Base-by-base conservation (phyloP, 495 filamentous ascomycete species). In the Barbatosphaeria neglecta region DNA sequence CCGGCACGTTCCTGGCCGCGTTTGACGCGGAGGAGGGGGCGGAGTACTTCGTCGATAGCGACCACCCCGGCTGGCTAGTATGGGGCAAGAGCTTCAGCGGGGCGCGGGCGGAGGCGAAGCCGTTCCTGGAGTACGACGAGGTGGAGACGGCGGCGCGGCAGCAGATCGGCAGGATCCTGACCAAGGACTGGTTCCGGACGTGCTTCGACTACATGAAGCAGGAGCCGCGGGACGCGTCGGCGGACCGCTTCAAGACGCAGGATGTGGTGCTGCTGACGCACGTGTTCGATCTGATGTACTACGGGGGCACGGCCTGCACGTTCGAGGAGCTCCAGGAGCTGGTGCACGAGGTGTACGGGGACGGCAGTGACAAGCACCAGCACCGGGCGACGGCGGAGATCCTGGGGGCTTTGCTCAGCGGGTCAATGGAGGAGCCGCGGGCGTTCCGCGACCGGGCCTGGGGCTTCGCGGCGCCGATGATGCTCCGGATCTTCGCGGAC, bases 281-380 rank as follows among this genome's bases (percentile, higher is more conserved):
- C 58, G 77, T 84, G 7, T 94, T 99, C 54, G 87, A 94, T 51
- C 73, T 97, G 28, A 81, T 96, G 68, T 70, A 86, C 45, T 77
- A 78, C 52, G 85, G 77, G 1, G 64, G 84, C 38, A 87, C 90
- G 0, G 65, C 69, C 20, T 84, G 85, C 22, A 89, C 77, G 0
- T 87, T 94, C 53, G 76, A 85, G n/a, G 90, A 99, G 42, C 82
- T 97, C 55, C 80, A 93, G 52, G 81, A 89, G 49, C 70, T 92
- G 46, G 75, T 83, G 18, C 69, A 75, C 46, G 72, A 70, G 1
- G 79, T 90, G 3, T 95, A 83, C 53, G 90, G 83, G 19, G 92
- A 97, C 66, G 90, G 93, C 22, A 88, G 80, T 50, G 92, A 99
- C 55, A 99, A 96, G 61, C 93, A 99, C 64, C 90, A 97, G 60